Percentiles rank a stretch among this genome's conserved stretches.
phyloP scores from a whole-genome alignment of 805 yeast species.

The Ogataea philodendri region DNA sequence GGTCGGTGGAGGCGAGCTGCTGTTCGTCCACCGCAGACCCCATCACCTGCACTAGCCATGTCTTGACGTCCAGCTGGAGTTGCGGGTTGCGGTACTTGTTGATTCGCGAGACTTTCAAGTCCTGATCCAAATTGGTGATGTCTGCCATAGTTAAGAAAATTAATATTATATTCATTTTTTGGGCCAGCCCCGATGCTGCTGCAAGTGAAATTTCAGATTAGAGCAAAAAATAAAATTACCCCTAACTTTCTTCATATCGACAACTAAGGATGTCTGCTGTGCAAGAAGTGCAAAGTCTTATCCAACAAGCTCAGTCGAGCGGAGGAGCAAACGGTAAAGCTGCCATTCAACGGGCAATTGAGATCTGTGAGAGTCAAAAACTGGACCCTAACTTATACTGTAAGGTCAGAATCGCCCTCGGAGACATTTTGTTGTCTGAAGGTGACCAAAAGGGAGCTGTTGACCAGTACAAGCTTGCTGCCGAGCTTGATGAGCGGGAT shows the following conservation, averaged over 20 bases:
- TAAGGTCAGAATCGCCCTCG: slow-evolving; percentile 27
- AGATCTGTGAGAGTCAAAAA: slow-evolving; percentile 19
- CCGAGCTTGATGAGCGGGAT: slow-evolving; percentile 33
- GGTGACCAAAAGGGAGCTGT: slow-evolving; percentile 29
- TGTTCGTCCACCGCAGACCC: slow-evolving; percentile 26
- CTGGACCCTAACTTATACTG: slow-evolving; percentile 30
- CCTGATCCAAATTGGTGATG: slow-evolving; percentile 60
- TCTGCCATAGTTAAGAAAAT: slow-evolving; percentile 8
- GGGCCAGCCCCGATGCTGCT: slow-evolving; percentile 7
- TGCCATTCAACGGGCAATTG: slow-evolving; percentile 21
- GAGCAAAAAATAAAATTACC: not conserved
- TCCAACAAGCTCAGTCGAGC: slow-evolving; percentile 20
- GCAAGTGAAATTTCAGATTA: slow-evolving; percentile 8
- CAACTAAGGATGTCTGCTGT: slow-evolving; percentile 19
- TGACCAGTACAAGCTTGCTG: slow-evolving; percentile 30
- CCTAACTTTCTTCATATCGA: not conserved
- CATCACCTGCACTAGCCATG: slow-evolving; percentile 52
- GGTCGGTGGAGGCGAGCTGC: slow-evolving; percentile 33
- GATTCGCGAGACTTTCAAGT: slow-evolving; percentile 48
- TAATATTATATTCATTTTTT: too few species aligned
- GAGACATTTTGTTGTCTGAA: slow-evolving; percentile 27
- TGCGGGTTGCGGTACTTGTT: slow-evolving; percentile 45
- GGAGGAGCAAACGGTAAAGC: slow-evolving; percentile 20
- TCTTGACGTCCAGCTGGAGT: slow-evolving; percentile 36
- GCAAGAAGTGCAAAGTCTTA: slow-evolving; percentile 20